phyloP scores from a whole-genome alignment of 805 yeast genomes.

The Starmerella roubikii region DNA sequence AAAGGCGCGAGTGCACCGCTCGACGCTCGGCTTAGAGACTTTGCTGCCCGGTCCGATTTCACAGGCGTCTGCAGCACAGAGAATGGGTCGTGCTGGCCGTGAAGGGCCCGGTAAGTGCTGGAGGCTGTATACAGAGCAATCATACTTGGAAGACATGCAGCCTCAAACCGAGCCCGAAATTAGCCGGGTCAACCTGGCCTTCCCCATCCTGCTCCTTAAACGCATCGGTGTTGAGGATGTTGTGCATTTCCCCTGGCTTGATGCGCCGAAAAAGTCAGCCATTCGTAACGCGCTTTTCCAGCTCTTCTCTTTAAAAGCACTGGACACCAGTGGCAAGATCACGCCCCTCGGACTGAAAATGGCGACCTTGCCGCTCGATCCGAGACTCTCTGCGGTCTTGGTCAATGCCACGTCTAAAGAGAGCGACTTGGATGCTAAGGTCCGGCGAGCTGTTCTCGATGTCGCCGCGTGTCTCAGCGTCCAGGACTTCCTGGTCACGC shows the following conservation, averaged over 20 bases:
- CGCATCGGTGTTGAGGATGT: constrained; percentile 72
- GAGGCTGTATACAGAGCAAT: constrained; percentile 64
- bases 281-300: constrained; percentile 64
- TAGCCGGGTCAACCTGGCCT: constrained; percentile 67
- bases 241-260: constrained; percentile 82
- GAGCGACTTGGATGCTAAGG: constrained; percentile 15
- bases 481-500: constrained; percentile 71
- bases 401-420: constrained; percentile 44
- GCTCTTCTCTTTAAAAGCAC: constrained; percentile 63
- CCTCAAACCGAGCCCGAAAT: constrained; percentile 89
- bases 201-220: constrained; percentile 74
- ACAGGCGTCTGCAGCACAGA: constrained; percentile 84
- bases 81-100: constrained; percentile 99
- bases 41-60: constrained; percentile 85
- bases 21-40: constrained; percentile 83
- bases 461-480: constrained; percentile 88
- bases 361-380: constrained; percentile 85
- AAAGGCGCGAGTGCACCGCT: constrained; percentile 91
- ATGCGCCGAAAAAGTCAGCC: constrained; percentile 72
- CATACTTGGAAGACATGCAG: constrained; percentile 42
- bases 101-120: constrained; percentile 84
- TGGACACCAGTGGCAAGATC: constrained; percentile 61
- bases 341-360: constrained; percentile 71
- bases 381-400: constrained; percentile 77
- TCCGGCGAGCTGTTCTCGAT: constrained; percentile 60